Conservation (phyloP, 2,329 filamentous ascomycete genomes). For the Falciphora oryzae region DNA sequence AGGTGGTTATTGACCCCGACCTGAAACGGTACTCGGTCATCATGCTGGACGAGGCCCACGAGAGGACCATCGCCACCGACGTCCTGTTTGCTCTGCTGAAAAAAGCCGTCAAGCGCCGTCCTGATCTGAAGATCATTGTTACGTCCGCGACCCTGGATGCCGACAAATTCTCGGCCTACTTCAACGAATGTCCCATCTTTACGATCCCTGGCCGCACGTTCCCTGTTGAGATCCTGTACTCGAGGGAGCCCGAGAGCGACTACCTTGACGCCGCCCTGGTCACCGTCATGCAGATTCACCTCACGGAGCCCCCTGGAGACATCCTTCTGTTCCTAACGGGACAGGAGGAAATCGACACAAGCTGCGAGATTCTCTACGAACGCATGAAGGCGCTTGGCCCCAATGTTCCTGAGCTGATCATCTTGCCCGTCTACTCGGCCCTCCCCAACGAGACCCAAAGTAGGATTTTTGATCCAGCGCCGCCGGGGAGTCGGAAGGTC, state of each 20-base stretch:
- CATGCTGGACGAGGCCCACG: constrained; percentile 97
- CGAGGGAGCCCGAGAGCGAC: constrained; percentile 88
- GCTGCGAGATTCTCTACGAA: constrained; percentile 87
- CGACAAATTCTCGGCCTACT: constrained; percentile 95
- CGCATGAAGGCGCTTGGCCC: constrained; percentile 94
- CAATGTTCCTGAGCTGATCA: constrained; percentile 83
- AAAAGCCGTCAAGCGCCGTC: constrained; percentile 79
- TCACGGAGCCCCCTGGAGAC: constrained; percentile 87
- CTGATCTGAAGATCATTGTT: constrained; percentile 90
- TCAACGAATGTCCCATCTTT: constrained; percentile 93
- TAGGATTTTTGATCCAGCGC: constrained; percentile 89
- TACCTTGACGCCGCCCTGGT: constrained; percentile 92
- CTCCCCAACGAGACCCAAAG: constrained; percentile 92
- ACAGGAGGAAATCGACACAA: constrained; percentile 95
- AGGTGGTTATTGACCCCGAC: constrained; percentile 88
- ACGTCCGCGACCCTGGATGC: constrained; percentile 95
- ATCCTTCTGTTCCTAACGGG: constrained; percentile 96
- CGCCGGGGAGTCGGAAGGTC: constrained; percentile 80
- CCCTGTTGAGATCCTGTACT: constrained; percentile 95
- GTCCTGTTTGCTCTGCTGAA: constrained; percentile 92
- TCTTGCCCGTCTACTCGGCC: constrained; percentile 93
- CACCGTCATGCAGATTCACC: constrained; percentile 96
- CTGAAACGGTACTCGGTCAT: constrained; percentile 89
- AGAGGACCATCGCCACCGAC: constrained; percentile 92
- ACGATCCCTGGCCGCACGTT: constrained; percentile 93